Percentiles rank a stretch among this genome's conserved stretches.
These are phyloP conservation scores for Lithohypha guttulata DNA, from an alignment of 2,329 filamentous ascomycete species.

Conservation along the genomic window DNA sequence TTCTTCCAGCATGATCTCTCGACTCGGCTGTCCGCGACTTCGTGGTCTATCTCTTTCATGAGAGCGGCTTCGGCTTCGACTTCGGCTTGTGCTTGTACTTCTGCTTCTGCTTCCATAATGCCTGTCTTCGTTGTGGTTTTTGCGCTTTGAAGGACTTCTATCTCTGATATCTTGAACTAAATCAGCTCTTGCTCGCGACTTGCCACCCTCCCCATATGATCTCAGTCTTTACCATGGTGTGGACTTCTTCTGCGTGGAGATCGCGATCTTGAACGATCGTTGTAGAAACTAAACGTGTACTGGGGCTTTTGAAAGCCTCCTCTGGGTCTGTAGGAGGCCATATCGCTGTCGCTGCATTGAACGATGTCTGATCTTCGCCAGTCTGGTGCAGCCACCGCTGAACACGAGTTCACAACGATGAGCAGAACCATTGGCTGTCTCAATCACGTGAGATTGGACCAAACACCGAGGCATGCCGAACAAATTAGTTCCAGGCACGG, in stretches of 20 bases:
- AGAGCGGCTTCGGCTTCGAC: slow-evolving; percentile 23
- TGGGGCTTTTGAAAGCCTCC: slow-evolving; percentile 11
- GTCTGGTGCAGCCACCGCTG: too few relatives aligned
- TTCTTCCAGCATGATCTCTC: slow-evolving; percentile 42
- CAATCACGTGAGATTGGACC: too few relatives aligned
- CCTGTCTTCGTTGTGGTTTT: slow-evolving; percentile 26
- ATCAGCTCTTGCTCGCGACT: slow-evolving; percentile 30
- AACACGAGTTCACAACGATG: too few relatives aligned
- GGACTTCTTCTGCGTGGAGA: slow-evolving; percentile 35
- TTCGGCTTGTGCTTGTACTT: slow-evolving; percentile 25
- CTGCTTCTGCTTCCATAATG: slow-evolving; percentile 25
- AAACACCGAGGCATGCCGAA: too few relatives aligned
- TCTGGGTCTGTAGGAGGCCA: slow-evolving; percentile 18
- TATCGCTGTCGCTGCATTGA: too few relatives aligned
- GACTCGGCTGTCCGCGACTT: slow-evolving; percentile 34
- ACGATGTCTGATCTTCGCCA: too few relatives aligned
- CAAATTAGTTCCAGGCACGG: too few relatives aligned
- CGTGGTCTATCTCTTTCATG: slow-evolving; percentile 29
- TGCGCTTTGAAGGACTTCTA: slow-evolving; percentile 1
- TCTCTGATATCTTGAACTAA: slow-evolving; percentile 22
- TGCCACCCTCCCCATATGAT: slow-evolving; percentile 16
- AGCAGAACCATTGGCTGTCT: too few relatives aligned
- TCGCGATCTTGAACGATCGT: slow-evolving; percentile 31
- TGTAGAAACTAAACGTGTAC: slow-evolving; percentile 32
- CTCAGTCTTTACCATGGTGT: slow-evolving; percentile 34